A percentile compares a stretch with the other conserved stretches of the same genome.
Conservation (phyloP, 768 basidiomycete species). For the Paxillus involutus region DNA sequence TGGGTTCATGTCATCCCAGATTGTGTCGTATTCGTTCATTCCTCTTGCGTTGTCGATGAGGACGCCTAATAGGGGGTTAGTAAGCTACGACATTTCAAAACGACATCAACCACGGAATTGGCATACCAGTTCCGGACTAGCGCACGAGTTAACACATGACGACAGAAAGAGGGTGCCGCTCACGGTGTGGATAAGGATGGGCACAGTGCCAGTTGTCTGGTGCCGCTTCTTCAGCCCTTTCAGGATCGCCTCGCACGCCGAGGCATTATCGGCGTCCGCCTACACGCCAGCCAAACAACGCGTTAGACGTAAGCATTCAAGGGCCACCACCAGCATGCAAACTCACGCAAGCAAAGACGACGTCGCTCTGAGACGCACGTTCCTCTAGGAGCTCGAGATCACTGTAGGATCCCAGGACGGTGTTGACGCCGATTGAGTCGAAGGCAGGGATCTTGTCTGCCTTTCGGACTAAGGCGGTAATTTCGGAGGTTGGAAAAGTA, state of each 20-base stretch:
- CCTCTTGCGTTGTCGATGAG: conserved; percentile 49
- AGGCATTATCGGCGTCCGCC: conserved; percentile 50
- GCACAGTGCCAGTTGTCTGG: conserved; percentile 38
- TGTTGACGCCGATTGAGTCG: conserved; percentile 23
- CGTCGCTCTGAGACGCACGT: conserved; percentile 43
- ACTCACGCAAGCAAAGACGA: conserved; percentile 41
- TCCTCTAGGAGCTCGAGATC: conserved; percentile 43
- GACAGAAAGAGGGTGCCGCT: conserved; percentile 17
- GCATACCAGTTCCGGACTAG: conserved; percentile 52
- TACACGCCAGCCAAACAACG: conserved; percentile 8
- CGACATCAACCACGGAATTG: neutral
- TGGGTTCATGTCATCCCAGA: conserved; percentile 51
- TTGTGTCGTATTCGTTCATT: conserved; percentile 29
- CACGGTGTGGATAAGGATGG: conserved; percentile 65
- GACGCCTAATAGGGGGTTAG: conserved; percentile 31
- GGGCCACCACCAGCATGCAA: no score
- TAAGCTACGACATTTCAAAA: neutral
- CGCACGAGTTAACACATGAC: neutral
- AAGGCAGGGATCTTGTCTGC: conserved; percentile 22
- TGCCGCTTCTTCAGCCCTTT: conserved; percentile 50
- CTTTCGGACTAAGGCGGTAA: conserved; percentile 32
- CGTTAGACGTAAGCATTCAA: no score
- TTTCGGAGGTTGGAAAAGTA: conserved; percentile 18
- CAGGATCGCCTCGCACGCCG: conserved; percentile 46
- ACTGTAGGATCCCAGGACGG: conserved; percentile 43